Percentiles rank a stretch among this genome's conserved stretches.
phyloP scores from a whole-genome alignment of 768 basidiomycete genomes.

The Auriscalpium vulgare region DNA sequence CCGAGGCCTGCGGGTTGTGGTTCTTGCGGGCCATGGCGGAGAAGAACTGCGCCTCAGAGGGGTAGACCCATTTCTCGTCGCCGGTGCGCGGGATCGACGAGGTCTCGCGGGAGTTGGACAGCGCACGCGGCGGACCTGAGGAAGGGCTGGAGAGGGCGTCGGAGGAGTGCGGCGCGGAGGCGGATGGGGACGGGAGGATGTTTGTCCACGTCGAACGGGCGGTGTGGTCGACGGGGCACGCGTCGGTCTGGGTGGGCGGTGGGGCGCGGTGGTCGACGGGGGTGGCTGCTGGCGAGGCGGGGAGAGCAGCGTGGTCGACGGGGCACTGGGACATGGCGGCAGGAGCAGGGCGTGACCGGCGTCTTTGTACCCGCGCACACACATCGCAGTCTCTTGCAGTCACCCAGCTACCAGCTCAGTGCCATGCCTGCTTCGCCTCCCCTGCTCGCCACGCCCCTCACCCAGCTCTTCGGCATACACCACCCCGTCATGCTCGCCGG shows the following conservation, averaged over 20 bases:
- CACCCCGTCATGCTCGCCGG: slow-evolving; percentile 85
- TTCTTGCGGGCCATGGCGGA: slow-evolving; percentile 95
- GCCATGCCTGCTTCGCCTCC: slow-evolving; percentile 59
- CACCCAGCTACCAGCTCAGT: too few relatives aligned
- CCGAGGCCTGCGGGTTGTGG: slow-evolving; percentile 75
- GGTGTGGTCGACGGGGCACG: slow-evolving; percentile 64
- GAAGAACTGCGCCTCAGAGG: slow-evolving; percentile 97
- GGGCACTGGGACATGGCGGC: slow-evolving; percentile 20
- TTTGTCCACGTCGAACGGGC: slow-evolving; percentile 27
- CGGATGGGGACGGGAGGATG: slow-evolving; percentile 19
- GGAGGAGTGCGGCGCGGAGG: background rate
- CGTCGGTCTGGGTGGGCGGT: slow-evolving; percentile 20
- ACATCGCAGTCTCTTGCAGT: too few relatives aligned
- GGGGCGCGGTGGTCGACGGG: slow-evolving; percentile 42
- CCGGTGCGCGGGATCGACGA: slow-evolving; percentile 80
- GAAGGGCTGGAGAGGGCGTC: background rate
- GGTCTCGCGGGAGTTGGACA: slow-evolving; percentile 69
- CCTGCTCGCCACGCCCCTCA: slow-evolving; percentile 67
- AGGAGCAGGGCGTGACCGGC: background rate
- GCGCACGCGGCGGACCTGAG: slow-evolving; percentile 14
- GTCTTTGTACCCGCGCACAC: background rate
- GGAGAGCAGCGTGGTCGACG: slow-evolving; percentile 22
- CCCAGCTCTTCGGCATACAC: slow-evolving; percentile 65
- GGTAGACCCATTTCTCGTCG: slow-evolving; percentile 90
- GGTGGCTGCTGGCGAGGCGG: slow-evolving; percentile 19